phyloP scores from a whole-genome alignment of 1,284 basidiomycete genomes.

The Rhodotorula sp. region DNA sequence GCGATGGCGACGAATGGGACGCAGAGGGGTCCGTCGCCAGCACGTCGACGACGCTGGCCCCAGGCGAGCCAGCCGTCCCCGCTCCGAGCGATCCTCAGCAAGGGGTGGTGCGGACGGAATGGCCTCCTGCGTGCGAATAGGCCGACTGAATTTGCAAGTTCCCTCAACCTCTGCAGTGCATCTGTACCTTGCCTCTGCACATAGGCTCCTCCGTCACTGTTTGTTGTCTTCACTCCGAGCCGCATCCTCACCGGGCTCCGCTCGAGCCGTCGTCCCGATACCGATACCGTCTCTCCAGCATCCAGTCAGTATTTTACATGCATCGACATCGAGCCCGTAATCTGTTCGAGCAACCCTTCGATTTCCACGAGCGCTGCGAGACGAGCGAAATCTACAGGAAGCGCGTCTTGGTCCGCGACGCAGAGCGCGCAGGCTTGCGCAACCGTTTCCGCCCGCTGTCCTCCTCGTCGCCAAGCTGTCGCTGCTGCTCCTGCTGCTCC shows the following conservation, averaged over 20 bases:
- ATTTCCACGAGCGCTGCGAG: neutral
- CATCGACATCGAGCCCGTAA: neutral
- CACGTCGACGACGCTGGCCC: no score
- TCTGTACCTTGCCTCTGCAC: neutral
- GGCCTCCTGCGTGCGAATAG: neutral
- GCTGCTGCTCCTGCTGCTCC: constrained; percentile 17
- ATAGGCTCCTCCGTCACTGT: neutral
- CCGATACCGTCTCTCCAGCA: neutral
- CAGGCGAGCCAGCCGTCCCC: no score
- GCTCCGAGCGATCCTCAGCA: neutral
- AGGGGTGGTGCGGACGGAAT: neutral
- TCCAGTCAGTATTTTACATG: neutral
- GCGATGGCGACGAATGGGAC: constrained; percentile 1
- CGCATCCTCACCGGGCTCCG: neutral
- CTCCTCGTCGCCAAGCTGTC: constrained; percentile 33
- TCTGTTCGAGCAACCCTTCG: neutral
- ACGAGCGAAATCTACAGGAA: constrained; percentile 9
- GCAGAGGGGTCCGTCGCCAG: neutral
- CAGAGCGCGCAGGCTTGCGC: constrained; percentile 30
- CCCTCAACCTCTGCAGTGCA: neutral
- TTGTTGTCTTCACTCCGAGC: neutral
- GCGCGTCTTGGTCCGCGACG: constrained; percentile 32
- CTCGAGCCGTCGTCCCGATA: neutral
- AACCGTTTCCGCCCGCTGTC: constrained; percentile 32
- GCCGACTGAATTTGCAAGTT: neutral